Evolutionary conservation across 73 alveolate genomes (phyloP).

Genomic region (Blepharisma japonicum): DNA sequence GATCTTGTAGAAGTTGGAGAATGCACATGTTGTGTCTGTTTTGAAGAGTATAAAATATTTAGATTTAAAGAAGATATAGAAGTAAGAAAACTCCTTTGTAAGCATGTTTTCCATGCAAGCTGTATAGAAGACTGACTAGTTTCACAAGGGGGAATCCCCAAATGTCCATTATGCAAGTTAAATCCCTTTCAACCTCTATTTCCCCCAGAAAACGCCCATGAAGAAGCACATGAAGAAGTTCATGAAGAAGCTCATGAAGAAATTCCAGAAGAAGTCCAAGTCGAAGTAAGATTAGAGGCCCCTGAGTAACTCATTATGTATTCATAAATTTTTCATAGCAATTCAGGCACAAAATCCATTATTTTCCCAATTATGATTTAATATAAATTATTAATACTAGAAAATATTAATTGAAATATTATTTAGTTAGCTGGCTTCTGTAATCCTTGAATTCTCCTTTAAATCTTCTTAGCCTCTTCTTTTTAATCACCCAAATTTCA

Average conservation of each 20-base stretch:
- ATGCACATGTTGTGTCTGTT: conserved; percentile 2
- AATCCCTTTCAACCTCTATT: neutral
- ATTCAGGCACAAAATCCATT: too few species aligned
- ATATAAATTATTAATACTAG: too few species aligned
- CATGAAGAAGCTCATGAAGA: too few species aligned
- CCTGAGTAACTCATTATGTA: too few species aligned
- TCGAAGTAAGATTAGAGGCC: too few species aligned
- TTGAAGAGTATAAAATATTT: neutral
- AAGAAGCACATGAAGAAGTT: too few species aligned
- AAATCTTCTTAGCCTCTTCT: conserved; percentile 79
- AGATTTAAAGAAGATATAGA: neutral
- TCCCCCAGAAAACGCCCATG: too few species aligned
- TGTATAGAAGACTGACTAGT: neutral
- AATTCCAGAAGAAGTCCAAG: too few species aligned
- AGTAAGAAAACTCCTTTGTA: conserved; percentile 3
- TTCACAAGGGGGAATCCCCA: neutral
- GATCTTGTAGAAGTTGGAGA: conserved; percentile 33
- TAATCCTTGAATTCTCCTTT: conserved; percentile 96
- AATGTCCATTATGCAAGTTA: neutral
- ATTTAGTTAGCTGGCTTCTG: conserved; percentile 42
- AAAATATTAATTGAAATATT: too few species aligned
- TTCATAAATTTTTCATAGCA: too few species aligned
- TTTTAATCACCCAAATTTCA: conserved; percentile 86
- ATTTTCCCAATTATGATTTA: too few species aligned
- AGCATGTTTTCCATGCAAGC: neutral